These are phyloP conservation scores for Cajanus cajan DNA, from an alignment of 306 rosid species.

Conservation along the genomic window DNA sequence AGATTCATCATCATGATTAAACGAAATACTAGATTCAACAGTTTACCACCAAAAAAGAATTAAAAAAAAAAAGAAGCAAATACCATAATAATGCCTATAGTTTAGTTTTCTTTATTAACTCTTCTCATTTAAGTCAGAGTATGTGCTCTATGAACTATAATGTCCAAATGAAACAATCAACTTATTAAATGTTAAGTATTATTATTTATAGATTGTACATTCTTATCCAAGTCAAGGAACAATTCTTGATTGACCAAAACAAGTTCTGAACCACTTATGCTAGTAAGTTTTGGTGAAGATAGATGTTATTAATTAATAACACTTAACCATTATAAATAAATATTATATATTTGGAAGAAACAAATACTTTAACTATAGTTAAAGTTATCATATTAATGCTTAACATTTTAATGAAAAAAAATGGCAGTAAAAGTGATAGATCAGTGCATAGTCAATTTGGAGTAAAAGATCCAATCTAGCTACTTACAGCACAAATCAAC, in stretches of 20 bases:
- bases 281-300: too few relatives aligned
- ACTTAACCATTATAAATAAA: too few relatives aligned
- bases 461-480: neutral
- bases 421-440: neutral
- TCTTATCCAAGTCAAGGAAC: too few relatives aligned
- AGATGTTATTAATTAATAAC: too few relatives aligned
- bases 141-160: neutral
- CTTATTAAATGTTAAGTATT: too few relatives aligned
- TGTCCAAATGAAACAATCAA: neutral
- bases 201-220: too few relatives aligned
- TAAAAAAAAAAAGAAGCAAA: neutral
- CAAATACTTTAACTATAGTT: neutral
- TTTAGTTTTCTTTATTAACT: neutral
- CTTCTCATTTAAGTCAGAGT: conserved; percentile 3
- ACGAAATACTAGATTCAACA: conserved; percentile 1
- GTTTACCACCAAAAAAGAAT: neutral
- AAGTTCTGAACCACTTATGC: too few relatives aligned
- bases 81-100: neutral
- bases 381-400: neutral
- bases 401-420: neutral
- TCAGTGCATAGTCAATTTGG: neutral
- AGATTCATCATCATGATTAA: conserved; percentile 1
- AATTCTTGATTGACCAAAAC: too few relatives aligned
- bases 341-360: too few relatives aligned
- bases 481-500: too few relatives aligned